These are phyloP conservation scores for Amanita subjunquillea DNA, from an alignment of 768 basidiomycete genomes.

Conservation along the genomic window DNA sequence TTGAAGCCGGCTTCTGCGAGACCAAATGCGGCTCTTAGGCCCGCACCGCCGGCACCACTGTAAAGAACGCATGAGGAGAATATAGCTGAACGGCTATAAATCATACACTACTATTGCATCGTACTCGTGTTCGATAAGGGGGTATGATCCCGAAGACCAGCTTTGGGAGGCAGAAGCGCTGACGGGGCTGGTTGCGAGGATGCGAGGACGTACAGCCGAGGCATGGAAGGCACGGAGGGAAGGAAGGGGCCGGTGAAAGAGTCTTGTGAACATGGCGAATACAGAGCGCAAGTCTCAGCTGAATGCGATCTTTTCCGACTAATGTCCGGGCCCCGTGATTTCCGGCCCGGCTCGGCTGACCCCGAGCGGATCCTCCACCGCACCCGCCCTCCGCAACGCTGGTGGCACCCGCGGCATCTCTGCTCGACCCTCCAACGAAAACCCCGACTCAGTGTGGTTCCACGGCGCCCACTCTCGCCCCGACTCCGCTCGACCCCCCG, in stretches of 20 bases:
- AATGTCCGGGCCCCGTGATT: conserved; percentile 4
- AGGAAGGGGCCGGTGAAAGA: conserved; percentile 40
- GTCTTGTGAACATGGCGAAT: conserved; percentile 36
- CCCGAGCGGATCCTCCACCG: conserved; percentile 12
- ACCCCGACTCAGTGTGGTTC: conserved; percentile 46
- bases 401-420: conserved; percentile 44
- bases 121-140: conserved; percentile 96
- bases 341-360: conserved; percentile 3
- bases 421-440: conserved; percentile 28
- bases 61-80: conserved; percentile 3
- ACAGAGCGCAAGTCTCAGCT: background rate
- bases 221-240: conserved; percentile 53
- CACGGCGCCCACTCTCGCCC: conserved; percentile 30
- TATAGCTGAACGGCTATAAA: conserved; percentile 1
- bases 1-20: conserved; percentile 97
- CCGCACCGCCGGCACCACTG: conserved; percentile 96
- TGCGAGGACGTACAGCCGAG: conserved; percentile 45
- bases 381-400: conserved; percentile 28
- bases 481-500: background rate
- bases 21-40: conserved; percentile 96
- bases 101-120: conserved; percentile 97
- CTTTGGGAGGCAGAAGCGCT: conserved; percentile 47
- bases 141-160: conserved; percentile 84
- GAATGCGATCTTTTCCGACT: background rate
- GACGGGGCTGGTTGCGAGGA: conserved; percentile 63